Conservation (phyloP, 176 grass and related monocot species). For the Puccinellia tenuiflora region DNA sequence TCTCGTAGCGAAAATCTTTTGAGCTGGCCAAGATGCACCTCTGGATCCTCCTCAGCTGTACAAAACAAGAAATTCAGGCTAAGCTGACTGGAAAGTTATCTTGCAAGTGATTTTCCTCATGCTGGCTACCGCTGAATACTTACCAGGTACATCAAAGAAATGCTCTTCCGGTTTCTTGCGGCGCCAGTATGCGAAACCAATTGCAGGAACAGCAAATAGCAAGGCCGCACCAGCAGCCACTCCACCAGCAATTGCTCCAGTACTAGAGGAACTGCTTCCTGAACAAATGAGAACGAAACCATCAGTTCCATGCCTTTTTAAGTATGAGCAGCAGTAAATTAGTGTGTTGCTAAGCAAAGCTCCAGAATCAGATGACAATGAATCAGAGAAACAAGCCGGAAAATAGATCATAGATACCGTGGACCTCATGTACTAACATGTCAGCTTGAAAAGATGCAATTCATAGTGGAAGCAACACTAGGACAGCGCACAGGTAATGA, state of each 20-base stretch:
- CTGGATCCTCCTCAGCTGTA: constrained; percentile 83
- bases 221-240: constrained; percentile 87
- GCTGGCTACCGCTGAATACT: constrained; percentile 16
- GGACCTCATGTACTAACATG: background rate
- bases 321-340: background rate
- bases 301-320: background rate
- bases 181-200: constrained; percentile 72
- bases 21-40: constrained; percentile 83
- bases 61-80: constrained; percentile 23
- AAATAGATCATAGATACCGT: background rate
- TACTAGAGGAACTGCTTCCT: constrained; percentile 83
- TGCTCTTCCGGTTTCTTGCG: constrained; percentile 82
- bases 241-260: constrained; percentile 87
- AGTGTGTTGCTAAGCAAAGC: background rate
- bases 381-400: background rate
- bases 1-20: constrained; percentile 81
- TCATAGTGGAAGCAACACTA: background rate
- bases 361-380: background rate
- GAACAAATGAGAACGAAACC: constrained; percentile 27
- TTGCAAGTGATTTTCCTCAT: constrained; percentile 9
- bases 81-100: constrained; percentile 16
- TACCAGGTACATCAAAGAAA: constrained; percentile 88
- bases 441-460: background rate
- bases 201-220: constrained; percentile 75
- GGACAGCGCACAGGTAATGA: background rate